Evolutionary conservation across 2,329 filamentous ascomycete genomes (phyloP).

Genomic region (Mariannaea sp.): DNA sequence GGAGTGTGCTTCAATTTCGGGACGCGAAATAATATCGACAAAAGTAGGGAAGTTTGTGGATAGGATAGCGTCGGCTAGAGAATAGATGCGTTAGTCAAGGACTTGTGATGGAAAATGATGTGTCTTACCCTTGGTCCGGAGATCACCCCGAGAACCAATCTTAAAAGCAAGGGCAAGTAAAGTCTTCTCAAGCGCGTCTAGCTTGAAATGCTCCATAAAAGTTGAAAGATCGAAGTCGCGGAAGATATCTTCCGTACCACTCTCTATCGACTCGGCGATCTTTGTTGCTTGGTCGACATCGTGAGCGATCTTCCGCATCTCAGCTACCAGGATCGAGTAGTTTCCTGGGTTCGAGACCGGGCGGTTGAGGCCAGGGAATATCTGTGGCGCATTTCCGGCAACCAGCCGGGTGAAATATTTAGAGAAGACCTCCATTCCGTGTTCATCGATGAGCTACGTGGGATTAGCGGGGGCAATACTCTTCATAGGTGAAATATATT

Average conservation of each 20-base stretch:
- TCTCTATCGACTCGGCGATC: conserved; percentile 92
- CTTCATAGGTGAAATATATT: background rate
- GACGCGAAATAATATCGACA: conserved; percentile 73
- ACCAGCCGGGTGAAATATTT: conserved; percentile 95
- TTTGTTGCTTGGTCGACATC: conserved; percentile 83
- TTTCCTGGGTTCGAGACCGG: conserved; percentile 76
- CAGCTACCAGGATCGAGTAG: conserved; percentile 79
- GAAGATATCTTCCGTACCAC: conserved; percentile 88
- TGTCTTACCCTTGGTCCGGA: conserved; percentile 83
- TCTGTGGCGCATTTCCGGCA: conserved; percentile 85
- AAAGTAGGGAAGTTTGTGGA: conserved; percentile 80
- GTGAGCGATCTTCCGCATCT: conserved; percentile 84
- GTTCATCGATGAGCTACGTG: conserved; percentile 83
- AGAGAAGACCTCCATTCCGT: conserved; percentile 98
- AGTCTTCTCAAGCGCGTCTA: conserved; percentile 86
- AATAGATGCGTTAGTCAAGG: conserved; percentile 50
- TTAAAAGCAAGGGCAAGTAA: conserved; percentile 89
- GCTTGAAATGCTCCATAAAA: conserved; percentile 94
- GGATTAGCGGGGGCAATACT: conserved; percentile 30
- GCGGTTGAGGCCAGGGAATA: conserved; percentile 81
- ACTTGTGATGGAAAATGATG: conserved; percentile 28
- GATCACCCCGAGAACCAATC: conserved; percentile 75
- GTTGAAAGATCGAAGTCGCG: conserved; percentile 95
- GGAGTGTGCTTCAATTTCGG: conserved; percentile 65
- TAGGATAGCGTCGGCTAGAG: conserved; percentile 83